These are phyloP conservation scores for Polygonum maritimum DNA, from an alignment of 148 eudicot genomes.

Conservation along the genomic window DNA sequence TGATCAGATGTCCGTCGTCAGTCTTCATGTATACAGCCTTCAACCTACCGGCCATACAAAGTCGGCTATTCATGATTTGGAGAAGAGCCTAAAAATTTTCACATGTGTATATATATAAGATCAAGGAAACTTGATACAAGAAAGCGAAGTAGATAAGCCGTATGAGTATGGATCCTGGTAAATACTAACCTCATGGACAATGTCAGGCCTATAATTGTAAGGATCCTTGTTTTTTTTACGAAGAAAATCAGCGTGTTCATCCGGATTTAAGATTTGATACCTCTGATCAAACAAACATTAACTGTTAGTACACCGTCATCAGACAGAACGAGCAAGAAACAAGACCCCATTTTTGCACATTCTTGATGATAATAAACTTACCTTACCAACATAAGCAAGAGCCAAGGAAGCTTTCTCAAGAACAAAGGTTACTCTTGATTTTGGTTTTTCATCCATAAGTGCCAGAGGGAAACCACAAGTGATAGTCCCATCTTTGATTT, in stretches of 20 bases:
- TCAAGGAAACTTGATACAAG: background rate
- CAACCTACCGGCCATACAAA: constrained; percentile 19
- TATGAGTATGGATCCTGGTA: background rate
- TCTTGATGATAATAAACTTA: constrained; percentile 1
- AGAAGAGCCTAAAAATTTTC: constrained; percentile 12
- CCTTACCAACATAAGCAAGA: constrained; percentile 21
- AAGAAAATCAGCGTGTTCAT: constrained; percentile 20
- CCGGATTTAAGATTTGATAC: constrained; percentile 17
- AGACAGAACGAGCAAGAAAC: background rate
- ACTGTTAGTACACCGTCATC: background rate
- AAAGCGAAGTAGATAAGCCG: background rate
- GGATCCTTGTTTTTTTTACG: constrained; percentile 19
- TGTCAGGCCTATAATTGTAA: constrained; percentile 20
- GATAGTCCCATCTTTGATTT: background rate
- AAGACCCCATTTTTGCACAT: background rate
- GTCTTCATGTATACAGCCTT: constrained; percentile 19
- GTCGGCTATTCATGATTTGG: constrained; percentile 15
- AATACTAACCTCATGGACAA: constrained; percentile 19
- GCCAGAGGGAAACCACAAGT: background rate
- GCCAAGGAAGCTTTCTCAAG: constrained; percentile 22
- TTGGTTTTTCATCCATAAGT: background rate
- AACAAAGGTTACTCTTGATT: constrained; percentile 19
- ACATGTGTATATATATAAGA: background rate
- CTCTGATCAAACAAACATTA: constrained; percentile 8
- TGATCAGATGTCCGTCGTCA: constrained; percentile 8